These are phyloP conservation scores for Physcia stellaris DNA, from an alignment of 495 filamentous ascomycete genomes.

Conservation along the genomic window DNA sequence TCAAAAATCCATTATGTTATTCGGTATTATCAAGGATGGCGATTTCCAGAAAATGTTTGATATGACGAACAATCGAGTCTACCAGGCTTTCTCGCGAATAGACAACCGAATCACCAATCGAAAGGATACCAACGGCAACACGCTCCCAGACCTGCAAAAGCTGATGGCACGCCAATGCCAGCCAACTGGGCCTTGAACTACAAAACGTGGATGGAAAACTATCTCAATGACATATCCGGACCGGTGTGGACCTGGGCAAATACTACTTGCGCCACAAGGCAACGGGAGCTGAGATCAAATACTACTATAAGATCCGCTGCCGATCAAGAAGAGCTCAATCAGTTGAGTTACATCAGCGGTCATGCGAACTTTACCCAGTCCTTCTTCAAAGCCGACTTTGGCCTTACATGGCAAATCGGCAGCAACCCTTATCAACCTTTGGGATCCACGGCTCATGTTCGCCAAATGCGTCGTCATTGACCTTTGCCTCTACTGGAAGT, in stretches of 20 bases:
- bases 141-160: neutral
- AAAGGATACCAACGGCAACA: too few relatives aligned
- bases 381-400: constrained; percentile 1
- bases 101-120: constrained; percentile 1
- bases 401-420: constrained; percentile 1
- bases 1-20: constrained; percentile 3
- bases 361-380: neutral
- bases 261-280: neutral
- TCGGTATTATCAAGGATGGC: constrained; percentile 1
- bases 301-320: neutral
- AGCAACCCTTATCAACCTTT: too few relatives aligned
- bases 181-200: constrained; percentile 4
- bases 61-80: neutral
- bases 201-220: constrained; percentile 2
- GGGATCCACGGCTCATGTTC: too few relatives aligned
- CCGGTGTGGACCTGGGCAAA: neutral
- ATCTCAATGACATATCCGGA: neutral
- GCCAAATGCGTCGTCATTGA: too few relatives aligned
- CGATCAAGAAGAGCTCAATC: neutral
- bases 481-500: too few relatives aligned
- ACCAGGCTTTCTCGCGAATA: constrained; percentile 1
- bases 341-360: neutral
- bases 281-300: constrained; percentile 1
- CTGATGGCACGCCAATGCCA: neutral
- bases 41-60: constrained; percentile 1